These are phyloP conservation scores for Trifolium subterraneum DNA, from an alignment of 306 rosid species.

Conservation along the genomic window DNA sequence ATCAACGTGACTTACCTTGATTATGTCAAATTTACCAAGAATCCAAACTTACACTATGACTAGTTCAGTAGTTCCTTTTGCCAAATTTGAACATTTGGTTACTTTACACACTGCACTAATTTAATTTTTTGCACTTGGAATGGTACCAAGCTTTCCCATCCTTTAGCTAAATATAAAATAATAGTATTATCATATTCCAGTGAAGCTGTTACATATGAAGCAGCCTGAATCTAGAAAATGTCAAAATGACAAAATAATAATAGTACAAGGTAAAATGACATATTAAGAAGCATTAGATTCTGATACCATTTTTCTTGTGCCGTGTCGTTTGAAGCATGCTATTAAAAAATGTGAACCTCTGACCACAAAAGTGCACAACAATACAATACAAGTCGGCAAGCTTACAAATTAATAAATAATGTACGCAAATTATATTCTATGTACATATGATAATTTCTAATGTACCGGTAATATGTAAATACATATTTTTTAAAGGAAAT, in stretches of 20 bases:
- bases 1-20: too few species aligned
- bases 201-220: background rate
- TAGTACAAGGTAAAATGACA: constrained; percentile 9
- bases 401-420: constrained; percentile 33
- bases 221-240: constrained; percentile 28
- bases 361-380: constrained; percentile 25
- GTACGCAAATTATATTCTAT: too few species aligned
- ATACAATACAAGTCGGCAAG: constrained; percentile 33
- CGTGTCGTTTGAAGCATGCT: constrained; percentile 23
- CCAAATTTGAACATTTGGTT: constrained; percentile 13
- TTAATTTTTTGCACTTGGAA: constrained; percentile 21
- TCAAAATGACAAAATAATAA: constrained; percentile 33
- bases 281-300: constrained; percentile 27
- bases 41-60: too few species aligned
- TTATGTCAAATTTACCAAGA: too few species aligned
- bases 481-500: too few species aligned
- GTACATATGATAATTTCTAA: too few species aligned
- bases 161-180: background rate
- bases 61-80: background rate
- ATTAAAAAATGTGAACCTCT: background rate
- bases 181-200: constrained; percentile 1
- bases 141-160: background rate
- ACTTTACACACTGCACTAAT: background rate
- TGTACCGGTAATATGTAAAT: too few species aligned
- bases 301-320: constrained; percentile 23